Conservation (phyloP, 805 yeast species). For the Pichia insulana region DNA sequence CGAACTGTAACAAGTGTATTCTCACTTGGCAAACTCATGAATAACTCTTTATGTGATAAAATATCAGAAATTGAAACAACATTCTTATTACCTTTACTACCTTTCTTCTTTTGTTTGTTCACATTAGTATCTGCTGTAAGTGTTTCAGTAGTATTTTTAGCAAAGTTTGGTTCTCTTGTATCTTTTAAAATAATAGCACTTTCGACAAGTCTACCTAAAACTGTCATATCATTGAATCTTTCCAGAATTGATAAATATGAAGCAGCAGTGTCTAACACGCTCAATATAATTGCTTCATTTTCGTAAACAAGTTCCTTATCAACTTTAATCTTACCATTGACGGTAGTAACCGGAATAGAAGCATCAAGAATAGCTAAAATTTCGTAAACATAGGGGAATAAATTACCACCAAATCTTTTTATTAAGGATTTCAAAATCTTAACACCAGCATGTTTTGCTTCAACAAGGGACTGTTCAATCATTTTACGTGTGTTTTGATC, state of each 20-base stretch:
- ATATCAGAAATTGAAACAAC: conserved; percentile 58
- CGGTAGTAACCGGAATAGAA: conserved; percentile 43
- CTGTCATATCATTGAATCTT: conserved; percentile 38
- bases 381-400: conserved; percentile 39
- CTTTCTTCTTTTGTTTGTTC: not conserved
- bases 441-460: conserved; percentile 39
- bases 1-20: conserved; percentile 30
- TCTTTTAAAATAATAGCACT: conserved; percentile 40
- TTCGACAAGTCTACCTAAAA: conserved; percentile 50
- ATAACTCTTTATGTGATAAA: conserved; percentile 55
- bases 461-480: conserved; percentile 35
- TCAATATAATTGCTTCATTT: conserved; percentile 24
- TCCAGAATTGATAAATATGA: conserved; percentile 19
- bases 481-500: conserved; percentile 40
- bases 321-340: conserved; percentile 32
- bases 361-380: conserved; percentile 49
- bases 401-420: conserved; percentile 28
- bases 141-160: conserved; percentile 8
- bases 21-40: conserved; percentile 34
- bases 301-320: conserved; percentile 27
- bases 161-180: conserved; percentile 26
- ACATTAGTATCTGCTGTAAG: not conserved
- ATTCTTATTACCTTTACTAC: conserved; percentile 21
- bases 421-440: conserved; percentile 32
- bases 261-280: conserved; percentile 24